Evolutionary conservation across 805 yeast species (phyloP).

Genomic region (Metschnikowia arizonensis): DNA sequence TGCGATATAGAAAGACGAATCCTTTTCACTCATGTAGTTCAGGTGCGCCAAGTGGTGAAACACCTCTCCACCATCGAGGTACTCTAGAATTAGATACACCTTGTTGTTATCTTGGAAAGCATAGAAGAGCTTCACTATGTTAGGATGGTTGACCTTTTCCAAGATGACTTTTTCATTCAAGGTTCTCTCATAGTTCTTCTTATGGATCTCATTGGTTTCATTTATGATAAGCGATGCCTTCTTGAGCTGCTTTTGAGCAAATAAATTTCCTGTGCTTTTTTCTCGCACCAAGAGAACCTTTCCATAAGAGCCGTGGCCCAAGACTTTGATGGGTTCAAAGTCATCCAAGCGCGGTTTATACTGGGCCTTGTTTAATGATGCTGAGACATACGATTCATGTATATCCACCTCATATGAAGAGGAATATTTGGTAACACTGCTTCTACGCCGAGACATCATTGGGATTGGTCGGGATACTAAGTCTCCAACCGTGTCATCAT

Average conservation of each 20-base stretch:
- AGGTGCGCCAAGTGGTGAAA: conserved; percentile 56
- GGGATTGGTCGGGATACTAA: conserved; percentile 16
- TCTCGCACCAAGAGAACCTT: conserved; percentile 78
- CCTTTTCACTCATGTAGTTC: conserved; percentile 18
- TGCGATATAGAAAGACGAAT: conserved; percentile 19
- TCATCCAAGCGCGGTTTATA: conserved; percentile 38
- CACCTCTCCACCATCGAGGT: conserved; percentile 85
- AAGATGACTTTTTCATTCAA: conserved; percentile 75
- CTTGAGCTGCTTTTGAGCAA: conserved; percentile 81
- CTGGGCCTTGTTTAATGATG: conserved; percentile 17
- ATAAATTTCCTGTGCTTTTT: conserved; percentile 54
- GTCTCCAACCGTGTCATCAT: conserved; percentile 17
- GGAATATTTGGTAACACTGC: conserved; percentile 19
- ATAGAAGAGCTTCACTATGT: conserved; percentile 74
- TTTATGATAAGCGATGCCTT: conserved; percentile 73
- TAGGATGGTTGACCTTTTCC: conserved; percentile 64
- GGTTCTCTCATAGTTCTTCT: conserved; percentile 59
- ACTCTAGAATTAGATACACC: conserved; percentile 71
- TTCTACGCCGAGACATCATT: conserved; percentile 14
- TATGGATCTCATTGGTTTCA: conserved; percentile 22
- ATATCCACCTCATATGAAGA: conserved; percentile 36
- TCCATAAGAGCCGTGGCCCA: conserved; percentile 88
- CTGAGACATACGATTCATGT: conserved; percentile 28
- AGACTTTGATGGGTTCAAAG: conserved; percentile 68
- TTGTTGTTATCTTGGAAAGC: conserved; percentile 80